Evolutionary conservation across 805 yeast genomes (phyloP).

Genomic region (Metschnikowia santaceciliae): DNA sequence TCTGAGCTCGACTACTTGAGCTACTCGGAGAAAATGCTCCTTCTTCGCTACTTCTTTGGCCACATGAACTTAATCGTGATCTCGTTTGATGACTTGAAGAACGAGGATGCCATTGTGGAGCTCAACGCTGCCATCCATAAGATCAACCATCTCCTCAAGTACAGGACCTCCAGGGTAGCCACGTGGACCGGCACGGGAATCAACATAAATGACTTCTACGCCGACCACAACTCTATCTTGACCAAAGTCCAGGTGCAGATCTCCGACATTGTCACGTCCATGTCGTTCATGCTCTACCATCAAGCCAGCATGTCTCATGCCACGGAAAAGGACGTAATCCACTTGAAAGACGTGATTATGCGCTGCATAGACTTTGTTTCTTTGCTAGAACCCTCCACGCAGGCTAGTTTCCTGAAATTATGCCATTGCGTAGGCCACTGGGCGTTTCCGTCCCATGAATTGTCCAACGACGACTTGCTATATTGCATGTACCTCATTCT

Average conservation of each 20-base stretch:
- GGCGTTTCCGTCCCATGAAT: constrained; percentile 69
- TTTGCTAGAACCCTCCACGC: constrained; percentile 24
- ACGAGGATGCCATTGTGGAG: constrained; percentile 10
- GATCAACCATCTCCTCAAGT: constrained; percentile 23
- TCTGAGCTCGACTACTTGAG: constrained; percentile 23
- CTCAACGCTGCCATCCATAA: constrained; percentile 20
- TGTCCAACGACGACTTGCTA: constrained; percentile 61
- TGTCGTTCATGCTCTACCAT: constrained; percentile 29
- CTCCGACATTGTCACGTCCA: constrained; percentile 30
- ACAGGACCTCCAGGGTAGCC: constrained; percentile 38
- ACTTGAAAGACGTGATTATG: constrained; percentile 24
- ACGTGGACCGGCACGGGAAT: constrained; percentile 39
- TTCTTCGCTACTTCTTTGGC: constrained; percentile 34
- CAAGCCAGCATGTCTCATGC: constrained; percentile 24
- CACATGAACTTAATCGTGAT: constrained; percentile 35
- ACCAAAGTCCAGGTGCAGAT: constrained; percentile 12
- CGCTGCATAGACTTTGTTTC: constrained; percentile 28
- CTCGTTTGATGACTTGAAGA: constrained; percentile 6
- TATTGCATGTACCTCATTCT: constrained; percentile 58
- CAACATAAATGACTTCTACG: constrained; percentile 20
- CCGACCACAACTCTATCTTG: not conserved
- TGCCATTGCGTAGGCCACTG: constrained; percentile 51
- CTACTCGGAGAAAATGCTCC: constrained; percentile 26
- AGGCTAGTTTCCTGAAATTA: constrained; percentile 24
- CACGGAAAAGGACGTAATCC: constrained; percentile 21